Evolutionary conservation across 1,139 yeast genomes (phyloP).

Genomic region (Pichia sp.): DNA sequence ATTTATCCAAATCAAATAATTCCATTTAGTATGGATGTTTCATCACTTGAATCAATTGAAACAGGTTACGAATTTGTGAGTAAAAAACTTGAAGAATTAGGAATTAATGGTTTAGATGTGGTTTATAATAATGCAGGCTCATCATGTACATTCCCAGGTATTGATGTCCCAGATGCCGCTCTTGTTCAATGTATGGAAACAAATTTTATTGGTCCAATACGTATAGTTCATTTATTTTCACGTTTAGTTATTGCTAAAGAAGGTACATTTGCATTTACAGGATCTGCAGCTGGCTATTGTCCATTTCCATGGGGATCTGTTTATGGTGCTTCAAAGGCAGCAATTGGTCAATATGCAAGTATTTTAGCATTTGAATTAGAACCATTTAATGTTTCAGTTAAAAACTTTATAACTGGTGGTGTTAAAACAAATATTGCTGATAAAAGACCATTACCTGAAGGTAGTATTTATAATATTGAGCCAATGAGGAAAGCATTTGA

Average conservation of each 20-base stretch:
- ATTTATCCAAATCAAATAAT: constrained; percentile 16
- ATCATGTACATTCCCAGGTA: constrained; percentile 65
- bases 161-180: constrained; percentile 56
- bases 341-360: constrained; percentile 64
- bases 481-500: constrained; percentile 44
- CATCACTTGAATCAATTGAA: constrained; percentile 44
- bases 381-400: constrained; percentile 67
- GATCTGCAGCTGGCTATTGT: constrained; percentile 59
- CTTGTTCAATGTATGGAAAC: constrained; percentile 54
- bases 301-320: constrained; percentile 69
- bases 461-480: constrained; percentile 49
- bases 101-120: constrained; percentile 42
- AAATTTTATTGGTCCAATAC: constrained; percentile 64
- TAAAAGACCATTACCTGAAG: constrained; percentile 47
- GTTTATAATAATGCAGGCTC: constrained; percentile 67
- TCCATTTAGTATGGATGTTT: constrained; percentile 41
- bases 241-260: constrained; percentile 56
- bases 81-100: constrained; percentile 32
- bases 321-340: constrained; percentile 71
- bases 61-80: constrained; percentile 38
- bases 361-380: constrained; percentile 59
- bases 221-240: constrained; percentile 54
- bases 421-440: constrained; percentile 59
- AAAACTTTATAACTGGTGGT: constrained; percentile 66
- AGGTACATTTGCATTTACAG: constrained; percentile 71